Evolutionary conservation across 1,139 yeast genomes (phyloP).

Genomic region (Geotrichum phurueaensis): DNA sequence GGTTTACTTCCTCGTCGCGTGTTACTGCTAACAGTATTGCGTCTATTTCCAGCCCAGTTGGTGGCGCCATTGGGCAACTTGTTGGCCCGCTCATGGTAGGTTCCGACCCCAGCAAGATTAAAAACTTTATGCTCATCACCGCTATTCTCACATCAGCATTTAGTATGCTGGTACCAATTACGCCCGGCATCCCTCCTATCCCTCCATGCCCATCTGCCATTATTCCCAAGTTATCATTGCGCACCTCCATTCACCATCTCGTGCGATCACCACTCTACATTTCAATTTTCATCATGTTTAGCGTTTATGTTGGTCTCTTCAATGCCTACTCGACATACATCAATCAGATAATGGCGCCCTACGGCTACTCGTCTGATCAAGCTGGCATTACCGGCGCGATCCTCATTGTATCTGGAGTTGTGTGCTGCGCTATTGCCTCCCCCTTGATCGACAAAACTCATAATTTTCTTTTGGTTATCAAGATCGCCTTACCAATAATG

Average conservation of each 20-base stretch:
- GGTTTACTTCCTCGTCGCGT: constrained; percentile 35
- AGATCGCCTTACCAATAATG: constrained; percentile 30
- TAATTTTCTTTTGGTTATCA: constrained; percentile 26
- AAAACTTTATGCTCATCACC: constrained; percentile 29
- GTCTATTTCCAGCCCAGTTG: constrained; percentile 36
- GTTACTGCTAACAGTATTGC: constrained; percentile 37
- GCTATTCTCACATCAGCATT: constrained; percentile 30
- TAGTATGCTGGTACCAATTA: constrained; percentile 24
- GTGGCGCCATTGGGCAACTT: constrained; percentile 38
- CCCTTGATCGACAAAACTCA: constrained; percentile 34
- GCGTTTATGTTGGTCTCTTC: constrained; percentile 36
- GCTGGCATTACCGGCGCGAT: constrained; percentile 37
- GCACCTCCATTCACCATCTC: constrained; percentile 26
- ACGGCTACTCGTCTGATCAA: constrained; percentile 33
- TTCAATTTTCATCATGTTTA: constrained; percentile 28
- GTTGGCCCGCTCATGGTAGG: constrained; percentile 35
- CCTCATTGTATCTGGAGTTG: constrained; percentile 33
- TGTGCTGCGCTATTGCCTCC: constrained; percentile 32
- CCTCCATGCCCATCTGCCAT: constrained; percentile 36
- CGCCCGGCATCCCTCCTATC: constrained; percentile 28
- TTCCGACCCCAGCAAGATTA: constrained; percentile 24
- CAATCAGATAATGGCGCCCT: constrained; percentile 35
- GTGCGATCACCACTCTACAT: constrained; percentile 22
- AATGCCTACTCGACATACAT: constrained; percentile 34
- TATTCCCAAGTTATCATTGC: constrained; percentile 26